A percentile compares a stretch with the other conserved stretches of the same genome.
These are phyloP conservation scores for Verticillium longisporum DNA, from an alignment of 2,329 filamentous ascomycete genomes.

Conservation along the genomic window DNA sequence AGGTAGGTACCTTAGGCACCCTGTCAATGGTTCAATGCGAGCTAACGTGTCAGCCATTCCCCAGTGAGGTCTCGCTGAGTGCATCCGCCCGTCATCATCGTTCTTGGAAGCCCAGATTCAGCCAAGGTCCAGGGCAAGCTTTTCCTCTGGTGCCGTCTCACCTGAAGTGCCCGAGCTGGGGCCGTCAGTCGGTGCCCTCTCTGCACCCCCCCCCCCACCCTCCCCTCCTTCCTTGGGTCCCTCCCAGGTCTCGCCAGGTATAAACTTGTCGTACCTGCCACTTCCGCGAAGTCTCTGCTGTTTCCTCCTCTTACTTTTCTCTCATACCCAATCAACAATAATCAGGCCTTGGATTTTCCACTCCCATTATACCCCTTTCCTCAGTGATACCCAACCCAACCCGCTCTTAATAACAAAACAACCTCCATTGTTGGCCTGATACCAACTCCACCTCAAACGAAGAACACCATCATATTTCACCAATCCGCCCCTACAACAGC, in stretches of 20 bases:
- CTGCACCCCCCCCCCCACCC: not conserved
- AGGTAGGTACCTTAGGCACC: not conserved
- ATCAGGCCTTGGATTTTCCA: not conserved
- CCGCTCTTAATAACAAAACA: not conserved
- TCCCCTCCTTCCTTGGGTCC: not conserved
- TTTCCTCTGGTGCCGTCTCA: not conserved
- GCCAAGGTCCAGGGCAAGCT: not conserved
- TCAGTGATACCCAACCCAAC: constrained; percentile 1
- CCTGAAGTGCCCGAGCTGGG: not conserved
- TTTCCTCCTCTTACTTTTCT: not conserved
- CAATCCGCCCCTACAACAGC: not conserved
- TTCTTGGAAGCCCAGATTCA: not conserved
- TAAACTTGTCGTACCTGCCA: not conserved
- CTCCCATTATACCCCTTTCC: constrained; percentile 1
- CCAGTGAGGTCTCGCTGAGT: not conserved
- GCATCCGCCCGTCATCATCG: not conserved
- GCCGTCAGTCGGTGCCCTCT: not conserved
- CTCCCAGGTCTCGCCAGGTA: not conserved
- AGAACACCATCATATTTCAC: not conserved
- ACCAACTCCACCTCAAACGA: not conserved
- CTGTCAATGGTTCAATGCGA: not conserved
- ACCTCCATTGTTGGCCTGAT: not conserved
- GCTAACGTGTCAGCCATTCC: not conserved
- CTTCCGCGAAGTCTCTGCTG: not conserved
- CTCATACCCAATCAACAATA: not conserved